A percentile compares a stretch with the other conserved stretches of the same genome.
Evolutionary conservation across 441 rosid species (phyloP).

Genomic region (Eruca vesicaria): DNA sequence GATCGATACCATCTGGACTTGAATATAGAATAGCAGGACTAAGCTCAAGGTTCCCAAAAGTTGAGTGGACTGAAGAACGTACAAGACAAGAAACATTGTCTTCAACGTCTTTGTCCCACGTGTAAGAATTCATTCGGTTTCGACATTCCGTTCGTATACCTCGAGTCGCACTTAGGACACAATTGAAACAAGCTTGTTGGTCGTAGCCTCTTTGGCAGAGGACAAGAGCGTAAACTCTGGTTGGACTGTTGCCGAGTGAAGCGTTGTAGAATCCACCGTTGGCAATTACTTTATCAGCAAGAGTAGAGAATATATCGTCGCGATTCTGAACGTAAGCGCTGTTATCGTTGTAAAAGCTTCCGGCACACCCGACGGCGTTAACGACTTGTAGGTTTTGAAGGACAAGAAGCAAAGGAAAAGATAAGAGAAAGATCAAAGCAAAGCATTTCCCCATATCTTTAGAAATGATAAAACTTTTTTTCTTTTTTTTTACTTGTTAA

Average conservation of each 20-base stretch:
- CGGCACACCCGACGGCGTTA: slow-evolving; percentile 6
- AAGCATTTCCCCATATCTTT: slow-evolving; percentile 2
- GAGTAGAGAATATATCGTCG: not conserved
- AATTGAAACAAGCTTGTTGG: not conserved
- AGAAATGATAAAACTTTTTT: not conserved
- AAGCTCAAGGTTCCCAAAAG: not conserved
- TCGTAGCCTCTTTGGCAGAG: not conserved
- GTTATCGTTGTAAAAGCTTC: not conserved
- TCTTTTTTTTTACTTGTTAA: not conserved
- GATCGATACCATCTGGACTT: not conserved
- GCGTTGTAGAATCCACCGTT: not conserved
- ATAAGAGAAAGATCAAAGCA: not conserved
- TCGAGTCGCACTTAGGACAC: not conserved
- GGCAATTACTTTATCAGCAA: not conserved
- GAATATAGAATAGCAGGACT: not conserved
- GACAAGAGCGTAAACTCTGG: not conserved
- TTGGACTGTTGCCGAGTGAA: not conserved
- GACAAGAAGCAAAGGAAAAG: slow-evolving; percentile 13
- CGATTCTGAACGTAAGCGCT: slow-evolving; percentile 13
- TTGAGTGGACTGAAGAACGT: not conserved
- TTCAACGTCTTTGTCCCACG: not conserved
- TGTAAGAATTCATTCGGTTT: not conserved
- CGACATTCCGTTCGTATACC: not conserved
- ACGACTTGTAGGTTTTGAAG: not conserved
- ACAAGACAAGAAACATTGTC: not conserved